Conservation (phyloP, 2,329 filamentous ascomycete species). For the Raffaelea deltoideospora region DNA sequence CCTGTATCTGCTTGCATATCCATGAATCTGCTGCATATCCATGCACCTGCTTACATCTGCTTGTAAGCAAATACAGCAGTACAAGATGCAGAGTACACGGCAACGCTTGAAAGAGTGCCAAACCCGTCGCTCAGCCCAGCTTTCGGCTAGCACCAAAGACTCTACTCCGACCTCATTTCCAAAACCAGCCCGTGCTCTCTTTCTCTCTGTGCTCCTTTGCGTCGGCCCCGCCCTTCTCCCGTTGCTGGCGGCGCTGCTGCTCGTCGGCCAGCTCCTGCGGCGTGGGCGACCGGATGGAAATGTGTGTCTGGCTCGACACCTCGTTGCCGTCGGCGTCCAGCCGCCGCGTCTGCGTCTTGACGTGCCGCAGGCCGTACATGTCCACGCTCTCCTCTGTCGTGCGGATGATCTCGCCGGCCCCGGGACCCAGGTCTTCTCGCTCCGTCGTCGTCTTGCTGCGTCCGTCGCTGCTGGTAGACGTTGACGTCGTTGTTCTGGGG, state of each 20-base stretch:
- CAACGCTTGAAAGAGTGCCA: too few relatives aligned
- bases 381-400: slow-evolving; percentile 27
- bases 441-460: background rate
- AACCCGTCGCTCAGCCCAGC: too few relatives aligned
- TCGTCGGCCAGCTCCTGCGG: background rate
- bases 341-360: slow-evolving; percentile 23
- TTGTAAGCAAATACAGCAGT: too few relatives aligned
- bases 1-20: too few relatives aligned
- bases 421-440: background rate
- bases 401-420: slow-evolving; percentile 15
- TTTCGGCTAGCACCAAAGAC: too few relatives aligned
- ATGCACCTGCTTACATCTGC: too few relatives aligned
- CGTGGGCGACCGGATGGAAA: slow-evolving; percentile 7
- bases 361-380: slow-evolving; percentile 25
- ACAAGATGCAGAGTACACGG: too few relatives aligned
- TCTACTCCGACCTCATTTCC: slow-evolving; percentile 19
- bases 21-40: too few relatives aligned
- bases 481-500: too few relatives aligned
- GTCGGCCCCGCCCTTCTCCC: background rate
- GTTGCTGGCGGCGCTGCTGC: background rate
- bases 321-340: slow-evolving; percentile 26
- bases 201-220: slow-evolving; percentile 3
- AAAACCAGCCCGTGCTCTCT: slow-evolving; percentile 23
- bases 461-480: background rate
- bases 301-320: slow-evolving; percentile 20